phyloP scores from a whole-genome alignment of 1,139 yeast genomes.

The Taiozyma sp. region DNA sequence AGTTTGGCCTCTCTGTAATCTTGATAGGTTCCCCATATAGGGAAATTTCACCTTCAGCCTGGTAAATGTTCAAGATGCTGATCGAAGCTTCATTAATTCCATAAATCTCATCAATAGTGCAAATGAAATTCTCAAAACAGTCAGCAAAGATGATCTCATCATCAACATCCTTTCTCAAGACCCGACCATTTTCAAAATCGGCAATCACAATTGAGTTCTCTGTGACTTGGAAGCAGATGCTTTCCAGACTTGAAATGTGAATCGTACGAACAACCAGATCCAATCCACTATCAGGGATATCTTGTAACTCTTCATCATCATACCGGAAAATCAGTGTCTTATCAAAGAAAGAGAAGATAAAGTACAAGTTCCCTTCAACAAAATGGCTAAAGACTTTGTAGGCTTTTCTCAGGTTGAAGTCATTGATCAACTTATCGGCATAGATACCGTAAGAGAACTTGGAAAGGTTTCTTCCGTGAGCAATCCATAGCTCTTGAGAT shows the following conservation, averaged over 20 bases:
- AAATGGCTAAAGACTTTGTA: constrained; percentile 21
- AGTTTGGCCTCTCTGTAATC: constrained; percentile 8
- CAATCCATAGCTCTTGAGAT: constrained; percentile 39
- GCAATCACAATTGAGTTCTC: constrained; percentile 27
- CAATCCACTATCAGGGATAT: constrained; percentile 21
- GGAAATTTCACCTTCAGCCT: constrained; percentile 10
- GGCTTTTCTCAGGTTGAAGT: constrained; percentile 18
- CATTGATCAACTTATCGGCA: constrained; percentile 26
- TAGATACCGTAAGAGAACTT: constrained; percentile 38
- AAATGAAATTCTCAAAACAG: constrained; percentile 11
- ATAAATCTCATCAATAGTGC: constrained; percentile 23
- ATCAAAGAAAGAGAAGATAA: constrained; percentile 37
- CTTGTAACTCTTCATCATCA: constrained; percentile 21
- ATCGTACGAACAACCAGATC: constrained; percentile 21
- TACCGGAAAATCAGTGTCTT: constrained; percentile 35
- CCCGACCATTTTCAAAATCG: constrained; percentile 19
- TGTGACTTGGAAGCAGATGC: constrained; percentile 31
- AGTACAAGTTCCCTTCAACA: constrained; percentile 19
- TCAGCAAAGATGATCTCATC: constrained; percentile 18
- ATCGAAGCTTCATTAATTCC: neutral
- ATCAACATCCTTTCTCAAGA: constrained; percentile 10
- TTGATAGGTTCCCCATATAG: constrained; percentile 1
- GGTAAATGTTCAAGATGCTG: constrained; percentile 5
- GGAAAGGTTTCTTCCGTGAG: constrained; percentile 40
- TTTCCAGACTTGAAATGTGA: constrained; percentile 11